A percentile compares a stretch with the other conserved stretches of the same genome.
These are phyloP conservation scores for Bullera alba DNA, from an alignment of 768 basidiomycete genomes.

Conservation along the genomic window DNA sequence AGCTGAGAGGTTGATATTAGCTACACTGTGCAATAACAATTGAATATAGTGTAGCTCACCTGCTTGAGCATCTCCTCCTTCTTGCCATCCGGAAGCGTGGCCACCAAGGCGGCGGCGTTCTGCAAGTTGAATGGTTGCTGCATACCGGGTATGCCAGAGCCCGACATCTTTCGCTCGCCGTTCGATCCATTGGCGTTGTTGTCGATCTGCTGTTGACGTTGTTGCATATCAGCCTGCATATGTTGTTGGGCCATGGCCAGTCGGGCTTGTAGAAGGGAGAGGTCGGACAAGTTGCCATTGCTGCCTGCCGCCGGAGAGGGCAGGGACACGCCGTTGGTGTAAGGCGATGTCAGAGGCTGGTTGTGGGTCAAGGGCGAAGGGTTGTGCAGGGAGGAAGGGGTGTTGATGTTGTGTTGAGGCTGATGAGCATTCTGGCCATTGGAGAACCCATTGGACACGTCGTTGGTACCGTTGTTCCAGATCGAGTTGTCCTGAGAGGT, in stretches of 20 bases:
- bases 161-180: neutral
- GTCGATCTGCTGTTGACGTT: neutral
- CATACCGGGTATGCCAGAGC: no score
- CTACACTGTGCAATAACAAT: neutral
- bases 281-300: no score
- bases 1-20: slow-evolving; percentile 7
- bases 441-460: no score
- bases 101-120: slow-evolving; percentile 6
- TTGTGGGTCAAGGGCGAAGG: no score
- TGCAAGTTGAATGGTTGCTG: neutral
- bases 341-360: no score
- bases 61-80: slow-evolving; percentile 35
- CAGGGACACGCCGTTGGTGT: no score
- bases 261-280: slow-evolving; percentile 9
- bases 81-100: slow-evolving; percentile 12
- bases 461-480: no score
- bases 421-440: no score
- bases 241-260: slow-evolving; percentile 14
- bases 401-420: no score
- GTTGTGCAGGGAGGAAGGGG: no score
- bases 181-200: neutral
- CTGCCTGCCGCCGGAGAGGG: no score
- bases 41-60: slow-evolving; percentile 11
- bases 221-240: slow-evolving; percentile 12
- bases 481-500: no score